Evolutionary conservation across 2,329 filamentous ascomycete species (phyloP), one percentile per base, ranked within the genome.

Genomic region (Alternaria alternata): DNA sequence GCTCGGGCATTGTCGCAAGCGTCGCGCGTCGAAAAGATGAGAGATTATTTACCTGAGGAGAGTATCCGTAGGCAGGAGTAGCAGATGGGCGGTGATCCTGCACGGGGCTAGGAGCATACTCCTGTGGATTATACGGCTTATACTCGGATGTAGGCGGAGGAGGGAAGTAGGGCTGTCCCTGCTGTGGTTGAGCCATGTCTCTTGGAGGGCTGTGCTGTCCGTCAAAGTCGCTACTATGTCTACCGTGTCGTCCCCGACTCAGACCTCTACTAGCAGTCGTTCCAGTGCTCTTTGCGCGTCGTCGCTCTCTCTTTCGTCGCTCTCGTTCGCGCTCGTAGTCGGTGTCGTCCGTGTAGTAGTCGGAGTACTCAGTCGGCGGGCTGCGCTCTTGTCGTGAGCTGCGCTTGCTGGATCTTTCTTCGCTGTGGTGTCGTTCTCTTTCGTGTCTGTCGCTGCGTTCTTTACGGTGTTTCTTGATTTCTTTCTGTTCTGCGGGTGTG

Each of bases 21-120:
- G 74, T 73, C 32, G 67, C 65, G 57, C 67, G 74, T 61, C 67
- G 71, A 70, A 61, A 65, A 74, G 65, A 72, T 68, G 64, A 75
- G 57, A 64, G 48, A 54, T 34, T 70, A 74, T 77, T 78, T 78
- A 78, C 76, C 76, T 78, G 75, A 59, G 71, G 57, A 43, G 72
- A 63, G 61, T 75, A 75, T 51, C 66, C 67, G 54, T 74, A 72
- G 12, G 72, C 68, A 30, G 70, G 71, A 36, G 62, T 65, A 51
- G 65, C 65, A 30, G 73, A 72, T 18, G 66, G 54, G 44, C 64
- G 74, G 53, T 61, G 65, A 65, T 71, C 67, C 51, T 62, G 68
- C 46, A 63, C 57, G 26, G 61, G 56, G 20, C 65, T 62, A 18
- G 71, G 63, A 44, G 70, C 66, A 62, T 77, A 74, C 51, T 77